These are phyloP conservation scores for Lachancea kluyveri DNA, from an alignment of 805 yeast genomes.

Conservation along the genomic window DNA sequence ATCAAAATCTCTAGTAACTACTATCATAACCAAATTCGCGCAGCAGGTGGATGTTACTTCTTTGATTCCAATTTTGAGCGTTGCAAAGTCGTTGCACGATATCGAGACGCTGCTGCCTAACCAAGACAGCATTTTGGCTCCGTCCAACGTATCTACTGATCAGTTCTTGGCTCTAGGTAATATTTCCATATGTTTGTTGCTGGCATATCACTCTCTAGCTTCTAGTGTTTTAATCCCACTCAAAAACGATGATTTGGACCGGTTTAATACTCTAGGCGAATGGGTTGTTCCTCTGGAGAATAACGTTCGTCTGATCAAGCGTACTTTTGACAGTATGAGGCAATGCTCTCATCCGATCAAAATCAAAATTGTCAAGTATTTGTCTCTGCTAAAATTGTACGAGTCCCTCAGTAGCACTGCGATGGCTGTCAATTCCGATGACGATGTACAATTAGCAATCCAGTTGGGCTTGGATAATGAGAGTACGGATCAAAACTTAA, in stretches of 20 bases:
- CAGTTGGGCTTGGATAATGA: conserved; percentile 24
- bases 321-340: conserved; percentile 17
- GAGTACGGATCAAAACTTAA: conserved; percentile 15
- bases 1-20: conserved; percentile 12
- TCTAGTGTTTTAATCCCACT: conserved; percentile 27
- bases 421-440: conserved; percentile 19
- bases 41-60: conserved; percentile 14
- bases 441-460: conserved; percentile 26
- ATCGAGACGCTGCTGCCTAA: too few species aligned
- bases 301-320: conserved; percentile 15
- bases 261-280: conserved; percentile 12
- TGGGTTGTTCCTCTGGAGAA: conserved; percentile 11
- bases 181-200: conserved; percentile 9
- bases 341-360: conserved; percentile 9
- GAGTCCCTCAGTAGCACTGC: conserved; percentile 5
- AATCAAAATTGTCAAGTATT: conserved; percentile 17
- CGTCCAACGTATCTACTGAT: conserved; percentile 11
- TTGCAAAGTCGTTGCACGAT: too few species aligned
- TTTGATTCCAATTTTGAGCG: conserved; percentile 23
- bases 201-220: conserved; percentile 22
- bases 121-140: not conserved
- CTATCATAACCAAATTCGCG: conserved; percentile 17
- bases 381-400: conserved; percentile 20
- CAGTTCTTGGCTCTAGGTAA: conserved; percentile 10
- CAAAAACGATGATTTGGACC: conserved; percentile 18